These are phyloP conservation scores for Aspergillus fischeri DNA, from an alignment of 2,329 filamentous ascomycete species.

Conservation along the genomic window DNA sequence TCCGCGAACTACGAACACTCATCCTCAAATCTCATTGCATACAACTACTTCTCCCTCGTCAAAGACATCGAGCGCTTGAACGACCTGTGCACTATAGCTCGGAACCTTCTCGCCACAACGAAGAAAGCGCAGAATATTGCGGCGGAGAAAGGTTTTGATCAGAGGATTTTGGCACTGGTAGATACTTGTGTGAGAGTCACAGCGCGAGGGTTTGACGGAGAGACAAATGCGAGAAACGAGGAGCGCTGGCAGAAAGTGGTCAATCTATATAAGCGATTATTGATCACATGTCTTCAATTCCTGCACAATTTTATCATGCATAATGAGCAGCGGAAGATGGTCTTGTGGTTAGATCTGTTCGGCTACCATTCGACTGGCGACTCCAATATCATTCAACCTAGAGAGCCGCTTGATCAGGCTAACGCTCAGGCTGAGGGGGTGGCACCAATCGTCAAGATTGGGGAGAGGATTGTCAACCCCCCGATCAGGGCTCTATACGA, in stretches of 20 bases:
- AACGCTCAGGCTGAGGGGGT: constrained; percentile 34
- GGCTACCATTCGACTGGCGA: constrained; percentile 51
- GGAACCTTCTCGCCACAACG: constrained; percentile 59
- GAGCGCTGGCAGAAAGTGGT: constrained; percentile 64
- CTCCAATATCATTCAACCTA: constrained; percentile 43
- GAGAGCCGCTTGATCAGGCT: constrained; percentile 38
- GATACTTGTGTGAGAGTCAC: constrained; percentile 63
- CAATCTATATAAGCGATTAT: constrained; percentile 61
- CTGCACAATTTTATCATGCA: constrained; percentile 63
- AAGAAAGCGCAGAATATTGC: constrained; percentile 61
- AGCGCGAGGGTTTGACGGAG: constrained; percentile 61
- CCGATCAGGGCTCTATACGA: constrained; percentile 40
- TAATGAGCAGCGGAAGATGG: constrained; percentile 62
- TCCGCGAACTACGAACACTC: constrained; percentile 55
- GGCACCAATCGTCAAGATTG: constrained; percentile 40
- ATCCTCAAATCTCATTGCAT: constrained; percentile 58
- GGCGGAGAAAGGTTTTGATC: constrained; percentile 56
- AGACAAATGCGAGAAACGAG: constrained; percentile 58
- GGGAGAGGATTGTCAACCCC: constrained; percentile 40
- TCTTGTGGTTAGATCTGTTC: constrained; percentile 63
- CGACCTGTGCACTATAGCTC: constrained; percentile 57
- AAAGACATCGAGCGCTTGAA: constrained; percentile 62
- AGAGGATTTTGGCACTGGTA: constrained; percentile 58
- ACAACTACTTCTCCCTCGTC: constrained; percentile 55
- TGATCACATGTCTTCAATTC: constrained; percentile 64